phyloP scores from a whole-genome alignment of 495 filamentous ascomycete species.

The Penicillium paradoxum region DNA sequence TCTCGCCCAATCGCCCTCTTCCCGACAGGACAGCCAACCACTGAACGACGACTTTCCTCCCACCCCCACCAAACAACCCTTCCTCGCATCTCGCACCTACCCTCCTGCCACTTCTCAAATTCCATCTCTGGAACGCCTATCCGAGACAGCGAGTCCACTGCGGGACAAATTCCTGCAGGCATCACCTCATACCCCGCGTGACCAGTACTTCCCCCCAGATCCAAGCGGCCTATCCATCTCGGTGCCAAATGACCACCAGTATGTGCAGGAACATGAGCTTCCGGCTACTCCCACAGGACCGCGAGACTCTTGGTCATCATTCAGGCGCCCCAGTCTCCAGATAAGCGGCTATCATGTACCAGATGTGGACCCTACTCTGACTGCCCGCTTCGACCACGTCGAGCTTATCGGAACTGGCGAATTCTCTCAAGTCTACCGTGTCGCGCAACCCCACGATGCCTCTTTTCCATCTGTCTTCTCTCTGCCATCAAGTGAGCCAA shows the following conservation, averaged over 20 bases:
- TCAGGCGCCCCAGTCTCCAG: slow-evolving; percentile 47
- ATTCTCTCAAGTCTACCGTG: slow-evolving; percentile 88
- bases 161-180: slow-evolving; percentile 42
- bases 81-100: slow-evolving; percentile 41
- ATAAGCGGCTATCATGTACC: slow-evolving; percentile 52
- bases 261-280: slow-evolving; percentile 41
- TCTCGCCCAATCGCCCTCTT: slow-evolving; percentile 51
- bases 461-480: slow-evolving; percentile 43
- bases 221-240: slow-evolving; percentile 78
- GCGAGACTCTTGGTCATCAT: slow-evolving; percentile 54
- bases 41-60: slow-evolving; percentile 76
- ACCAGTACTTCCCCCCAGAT: slow-evolving; percentile 70
- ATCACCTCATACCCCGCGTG: slow-evolving; percentile 77
- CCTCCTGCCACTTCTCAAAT: slow-evolving; percentile 40
- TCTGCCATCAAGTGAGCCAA: slow-evolving; percentile 28
- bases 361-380: slow-evolving; percentile 66
- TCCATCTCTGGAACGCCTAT: slow-evolving; percentile 34
- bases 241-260: slow-evolving; percentile 45
- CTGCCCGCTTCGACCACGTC: slow-evolving; percentile 67
- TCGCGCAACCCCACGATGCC: slow-evolving; percentile 48
- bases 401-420: slow-evolving; percentile 79
- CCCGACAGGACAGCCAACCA: slow-evolving; percentile 53
- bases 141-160: slow-evolving; percentile 31
- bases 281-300: slow-evolving; percentile 78
- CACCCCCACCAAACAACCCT: slow-evolving; percentile 81